Percentiles rank a stretch among this genome's conserved stretches.
phyloP scores from a whole-genome alignment of 139 green algal species.

The Coccomyxa sp. region DNA sequence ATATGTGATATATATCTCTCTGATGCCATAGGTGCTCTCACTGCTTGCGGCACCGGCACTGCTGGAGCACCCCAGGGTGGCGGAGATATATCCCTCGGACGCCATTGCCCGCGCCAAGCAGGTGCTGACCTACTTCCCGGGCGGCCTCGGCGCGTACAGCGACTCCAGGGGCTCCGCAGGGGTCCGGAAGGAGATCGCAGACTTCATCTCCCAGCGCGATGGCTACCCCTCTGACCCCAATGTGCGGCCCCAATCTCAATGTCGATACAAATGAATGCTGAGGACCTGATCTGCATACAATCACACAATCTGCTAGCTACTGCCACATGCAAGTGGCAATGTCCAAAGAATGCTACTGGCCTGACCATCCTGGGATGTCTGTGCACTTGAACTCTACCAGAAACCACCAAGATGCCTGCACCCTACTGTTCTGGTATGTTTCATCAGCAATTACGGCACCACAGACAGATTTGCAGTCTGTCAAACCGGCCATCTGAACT shows the following conservation, averaged over 20 bases:
- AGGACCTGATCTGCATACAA: no score
- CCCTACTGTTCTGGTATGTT: no score
- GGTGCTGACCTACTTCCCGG: conserved; percentile 62
- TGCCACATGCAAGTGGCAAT: no score
- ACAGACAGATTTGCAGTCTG: no score
- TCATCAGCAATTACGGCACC: no score
- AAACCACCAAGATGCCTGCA: no score
- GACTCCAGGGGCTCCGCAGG: conserved; percentile 32
- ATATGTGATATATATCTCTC: not conserved
- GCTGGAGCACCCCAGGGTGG: conserved; percentile 58
- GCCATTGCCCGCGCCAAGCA: conserved; percentile 69
- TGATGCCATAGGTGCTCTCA: not conserved
- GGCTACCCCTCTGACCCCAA: conserved; percentile 59
- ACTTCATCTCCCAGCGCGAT: conserved; percentile 67
- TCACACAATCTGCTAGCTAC: no score
- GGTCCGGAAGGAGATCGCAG: not conserved
- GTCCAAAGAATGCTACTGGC: no score
- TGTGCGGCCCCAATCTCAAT: conserved; percentile 5
- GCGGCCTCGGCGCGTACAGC: conserved; percentile 84
- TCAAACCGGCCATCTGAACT: no score
- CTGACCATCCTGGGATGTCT: no score
- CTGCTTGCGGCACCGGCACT: conserved; percentile 35
- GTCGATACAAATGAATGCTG: no score
- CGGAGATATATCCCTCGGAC: conserved; percentile 75
- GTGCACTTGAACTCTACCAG: no score